Percentiles rank a stretch among this genome's conserved stretches.
These are phyloP conservation scores for Flaveria robusta DNA, from an alignment of 129 eudicot species.

Conservation along the genomic window DNA sequence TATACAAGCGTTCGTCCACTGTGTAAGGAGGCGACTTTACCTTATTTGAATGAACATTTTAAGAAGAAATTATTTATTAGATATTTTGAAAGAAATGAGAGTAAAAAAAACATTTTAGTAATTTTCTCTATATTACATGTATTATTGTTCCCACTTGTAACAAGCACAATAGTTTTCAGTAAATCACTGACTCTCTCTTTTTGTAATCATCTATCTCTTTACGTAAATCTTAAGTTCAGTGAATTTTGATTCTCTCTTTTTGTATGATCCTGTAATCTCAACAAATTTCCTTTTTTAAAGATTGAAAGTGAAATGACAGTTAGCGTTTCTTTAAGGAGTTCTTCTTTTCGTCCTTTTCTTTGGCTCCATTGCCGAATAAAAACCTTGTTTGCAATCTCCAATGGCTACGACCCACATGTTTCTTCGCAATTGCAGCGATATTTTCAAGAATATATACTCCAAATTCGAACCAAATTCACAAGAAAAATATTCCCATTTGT, in stretches of 20 bases:
- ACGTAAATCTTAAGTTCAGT: background rate
- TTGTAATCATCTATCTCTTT: no score
- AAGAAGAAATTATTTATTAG: no score
- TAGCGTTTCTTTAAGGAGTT: slow-evolving; percentile 31
- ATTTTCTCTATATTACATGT: no score
- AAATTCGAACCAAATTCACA: background rate
- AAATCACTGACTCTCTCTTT: no score
- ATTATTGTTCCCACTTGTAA: no score
- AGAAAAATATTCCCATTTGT: slow-evolving; percentile 26
- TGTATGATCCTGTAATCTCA: background rate
- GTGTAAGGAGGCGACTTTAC: no score
- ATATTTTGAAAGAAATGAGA: no score
- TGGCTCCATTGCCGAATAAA: slow-evolving; percentile 17
- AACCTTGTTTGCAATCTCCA: slow-evolving; percentile 26
- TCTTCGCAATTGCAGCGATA: slow-evolving; percentile 16
- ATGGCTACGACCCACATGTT: background rate
- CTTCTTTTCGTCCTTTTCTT: slow-evolving; percentile 26
- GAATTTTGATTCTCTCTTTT: background rate
- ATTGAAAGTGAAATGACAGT: slow-evolving; percentile 23
- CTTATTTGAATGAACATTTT: no score
- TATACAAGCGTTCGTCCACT: no score
- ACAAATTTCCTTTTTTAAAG: background rate
- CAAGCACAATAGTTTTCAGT: no score
- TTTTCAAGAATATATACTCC: slow-evolving; percentile 23
- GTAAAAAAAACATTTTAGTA: no score